These are phyloP conservation scores for Naganishia vaughanmartiniae DNA, from an alignment of 768 basidiomycete species.

Conservation along the genomic window DNA sequence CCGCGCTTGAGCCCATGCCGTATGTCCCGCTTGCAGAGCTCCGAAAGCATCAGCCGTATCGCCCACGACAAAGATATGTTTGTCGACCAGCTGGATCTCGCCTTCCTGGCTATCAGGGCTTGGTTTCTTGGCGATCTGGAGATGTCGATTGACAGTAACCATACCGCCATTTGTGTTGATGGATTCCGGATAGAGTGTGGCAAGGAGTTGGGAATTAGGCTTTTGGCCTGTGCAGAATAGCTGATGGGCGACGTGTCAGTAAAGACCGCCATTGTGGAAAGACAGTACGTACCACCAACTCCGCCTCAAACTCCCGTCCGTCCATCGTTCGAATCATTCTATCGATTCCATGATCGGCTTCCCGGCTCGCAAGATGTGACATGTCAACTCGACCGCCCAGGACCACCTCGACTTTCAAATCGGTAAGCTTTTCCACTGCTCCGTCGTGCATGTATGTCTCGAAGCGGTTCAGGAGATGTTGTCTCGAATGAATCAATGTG, in stretches of 20 bases:
- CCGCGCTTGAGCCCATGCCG: constrained; percentile 50
- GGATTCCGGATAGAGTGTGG: constrained; percentile 38
- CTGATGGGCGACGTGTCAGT: constrained; percentile 17
- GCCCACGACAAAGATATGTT: constrained; percentile 47
- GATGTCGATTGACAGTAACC: constrained; percentile 38
- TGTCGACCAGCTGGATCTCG: constrained; percentile 10
- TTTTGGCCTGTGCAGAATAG: constrained; percentile 52
- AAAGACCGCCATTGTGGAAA: no score
- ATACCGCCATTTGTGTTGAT: constrained; percentile 40
- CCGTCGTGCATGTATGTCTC: constrained; percentile 47
- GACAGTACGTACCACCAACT: constrained; percentile 39
- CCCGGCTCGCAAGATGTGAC: constrained; percentile 3
- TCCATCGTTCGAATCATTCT: constrained; percentile 39
- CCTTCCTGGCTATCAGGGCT: background rate
- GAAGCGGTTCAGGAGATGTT: constrained; percentile 50
- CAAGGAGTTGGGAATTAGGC: constrained; percentile 44
- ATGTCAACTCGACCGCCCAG: constrained; percentile 42
- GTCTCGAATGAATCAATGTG: constrained; percentile 52
- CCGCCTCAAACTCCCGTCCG: constrained; percentile 46
- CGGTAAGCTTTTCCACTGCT: constrained; percentile 37
- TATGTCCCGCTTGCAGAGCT: constrained; percentile 52
- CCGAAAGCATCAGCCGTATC: constrained; percentile 48
- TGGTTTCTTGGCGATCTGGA: constrained; percentile 19
- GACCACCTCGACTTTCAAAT: constrained; percentile 44
- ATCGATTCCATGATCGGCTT: constrained; percentile 33